Conservation (phyloP, 106 monocot genomes). For the Phalaenopsis aphrodite region DNA sequence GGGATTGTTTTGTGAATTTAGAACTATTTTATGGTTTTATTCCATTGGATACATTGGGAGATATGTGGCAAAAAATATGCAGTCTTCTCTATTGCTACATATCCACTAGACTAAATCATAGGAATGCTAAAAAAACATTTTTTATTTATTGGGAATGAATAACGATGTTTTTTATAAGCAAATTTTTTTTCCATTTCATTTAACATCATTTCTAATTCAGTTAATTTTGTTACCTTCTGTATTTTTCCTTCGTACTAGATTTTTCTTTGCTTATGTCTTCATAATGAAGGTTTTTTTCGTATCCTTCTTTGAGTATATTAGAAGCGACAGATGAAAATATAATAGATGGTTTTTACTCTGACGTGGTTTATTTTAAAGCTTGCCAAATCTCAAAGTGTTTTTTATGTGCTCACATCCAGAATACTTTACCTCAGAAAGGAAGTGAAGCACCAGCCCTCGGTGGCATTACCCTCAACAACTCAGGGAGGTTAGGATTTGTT, state of each 20-base stretch:
- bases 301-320: background rate
- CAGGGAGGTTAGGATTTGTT: slow-evolving; percentile 58
- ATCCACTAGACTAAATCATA: background rate
- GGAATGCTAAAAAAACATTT: background rate
- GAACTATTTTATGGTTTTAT: background rate
- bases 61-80: background rate
- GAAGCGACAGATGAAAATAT: background rate
- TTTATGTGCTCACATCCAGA: slow-evolving; percentile 34
- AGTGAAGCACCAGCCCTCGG: slow-evolving; percentile 66
- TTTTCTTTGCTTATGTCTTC: background rate
- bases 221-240: background rate
- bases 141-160: background rate
- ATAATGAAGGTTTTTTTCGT: background rate
- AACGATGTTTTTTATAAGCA: background rate
- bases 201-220: background rate
- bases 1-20: background rate
- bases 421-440: slow-evolving; percentile 45
- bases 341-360: background rate
- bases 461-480: slow-evolving; percentile 82
- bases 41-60: background rate
- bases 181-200: background rate
- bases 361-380: background rate
- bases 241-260: background rate
- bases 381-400: background rate
- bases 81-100: background rate